Conservation (phyloP, 768 basidiomycete genomes). For the Trichaptum fuscoviolaceum region DNA sequence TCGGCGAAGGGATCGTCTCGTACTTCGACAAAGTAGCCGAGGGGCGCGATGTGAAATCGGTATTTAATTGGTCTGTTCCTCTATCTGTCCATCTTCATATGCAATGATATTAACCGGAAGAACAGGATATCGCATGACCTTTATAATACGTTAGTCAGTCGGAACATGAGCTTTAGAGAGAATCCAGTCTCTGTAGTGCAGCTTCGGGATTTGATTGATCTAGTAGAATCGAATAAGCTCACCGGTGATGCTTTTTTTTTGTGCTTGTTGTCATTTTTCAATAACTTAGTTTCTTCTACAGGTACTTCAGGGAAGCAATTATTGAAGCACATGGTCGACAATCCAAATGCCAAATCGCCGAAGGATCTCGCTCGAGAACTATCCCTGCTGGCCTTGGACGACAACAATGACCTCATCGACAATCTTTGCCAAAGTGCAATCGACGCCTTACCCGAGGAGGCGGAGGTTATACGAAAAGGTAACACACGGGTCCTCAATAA, state of each 20-base stretch:
- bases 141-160: constrained; percentile 66
- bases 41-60: constrained; percentile 59
- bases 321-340: constrained; percentile 62
- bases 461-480: constrained; percentile 58
- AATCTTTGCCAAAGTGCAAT: constrained; percentile 62
- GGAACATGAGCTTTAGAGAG: constrained; percentile 48
- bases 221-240: constrained; percentile 59
- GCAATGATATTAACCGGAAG: neutral
- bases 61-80: constrained; percentile 73
- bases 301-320: constrained; percentile 77
- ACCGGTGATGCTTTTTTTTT: constrained; percentile 47
- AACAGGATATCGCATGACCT: constrained; percentile 86
- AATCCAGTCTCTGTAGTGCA: constrained; percentile 57
- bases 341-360: constrained; percentile 31
- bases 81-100: neutral
- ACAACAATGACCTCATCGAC: constrained; percentile 37
- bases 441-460: constrained; percentile 58
- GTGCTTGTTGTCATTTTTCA: constrained; percentile 11
- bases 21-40: constrained; percentile 76
- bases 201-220: constrained; percentile 72
- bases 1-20: constrained; percentile 48
- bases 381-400: constrained; percentile 38
- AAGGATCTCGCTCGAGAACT: constrained; percentile 44
- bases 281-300: constrained; percentile 20
- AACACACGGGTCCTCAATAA: constrained; percentile 75